These are phyloP conservation scores for Acanthamoeba royreba DNA, from an alignment of 208 protist species.

Conservation along the genomic window DNA sequence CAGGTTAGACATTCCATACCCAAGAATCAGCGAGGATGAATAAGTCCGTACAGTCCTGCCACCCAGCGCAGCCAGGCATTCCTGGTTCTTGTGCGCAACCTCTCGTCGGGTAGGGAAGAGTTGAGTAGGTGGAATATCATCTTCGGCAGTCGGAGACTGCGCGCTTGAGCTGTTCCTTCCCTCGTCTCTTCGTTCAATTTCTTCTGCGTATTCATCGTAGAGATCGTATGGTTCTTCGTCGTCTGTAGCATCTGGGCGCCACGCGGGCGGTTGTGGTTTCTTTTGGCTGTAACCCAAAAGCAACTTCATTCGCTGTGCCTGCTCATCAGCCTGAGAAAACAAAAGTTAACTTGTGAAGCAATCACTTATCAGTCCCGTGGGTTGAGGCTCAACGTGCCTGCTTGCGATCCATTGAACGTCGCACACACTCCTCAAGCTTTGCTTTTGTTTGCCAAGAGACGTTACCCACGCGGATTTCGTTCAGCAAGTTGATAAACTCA, in stretches of 20 bases:
- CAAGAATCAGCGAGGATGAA: neutral
- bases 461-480: slow-evolving; percentile 16
- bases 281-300: too few relatives aligned
- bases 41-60: slow-evolving; percentile 14
- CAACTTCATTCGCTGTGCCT: too few relatives aligned
- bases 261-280: too few relatives aligned
- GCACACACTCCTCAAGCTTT: neutral
- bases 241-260: too few relatives aligned
- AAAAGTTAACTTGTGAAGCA: too few relatives aligned
- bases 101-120: neutral
- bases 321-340: too few relatives aligned
- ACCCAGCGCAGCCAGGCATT: neutral
- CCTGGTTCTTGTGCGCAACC: neutral
- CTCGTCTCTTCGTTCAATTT: neutral
- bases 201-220: neutral
- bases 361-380: too few relatives aligned
- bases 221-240: neutral
- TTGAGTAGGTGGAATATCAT: neutral
- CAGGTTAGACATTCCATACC: neutral
- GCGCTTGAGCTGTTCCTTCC: neutral
- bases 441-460: neutral
- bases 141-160: neutral
- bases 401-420: neutral
- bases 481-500: slow-evolving; percentile 13
- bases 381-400: too few relatives aligned